Conservation (phyloP, 2,329 filamentous ascomycete species). For the Exserohilum turcica region DNA sequence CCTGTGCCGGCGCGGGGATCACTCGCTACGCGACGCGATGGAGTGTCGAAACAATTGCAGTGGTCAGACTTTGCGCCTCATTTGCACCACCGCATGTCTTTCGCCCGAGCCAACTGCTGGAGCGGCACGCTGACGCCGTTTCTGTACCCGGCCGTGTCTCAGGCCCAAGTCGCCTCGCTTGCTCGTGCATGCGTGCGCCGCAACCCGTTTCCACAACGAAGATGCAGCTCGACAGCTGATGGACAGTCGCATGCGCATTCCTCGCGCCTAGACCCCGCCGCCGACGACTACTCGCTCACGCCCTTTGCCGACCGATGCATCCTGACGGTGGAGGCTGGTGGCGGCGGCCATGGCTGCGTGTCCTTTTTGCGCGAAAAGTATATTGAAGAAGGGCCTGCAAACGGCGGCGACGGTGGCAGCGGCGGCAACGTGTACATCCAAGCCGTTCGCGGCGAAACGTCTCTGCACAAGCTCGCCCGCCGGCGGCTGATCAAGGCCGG, state of each 20-base stretch:
- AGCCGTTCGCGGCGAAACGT: slow-evolving; percentile 87
- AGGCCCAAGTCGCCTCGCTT: slow-evolving; percentile 28
- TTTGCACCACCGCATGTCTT: slow-evolving; percentile 30
- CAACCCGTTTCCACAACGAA: slow-evolving; percentile 22
- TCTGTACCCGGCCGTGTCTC: slow-evolving; percentile 51
- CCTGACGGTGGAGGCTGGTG: slow-evolving; percentile 76
- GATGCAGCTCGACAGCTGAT: slow-evolving; percentile 38
- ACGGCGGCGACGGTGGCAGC: slow-evolving; percentile 90
- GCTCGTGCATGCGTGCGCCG: slow-evolving; percentile 25
- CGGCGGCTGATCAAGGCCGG: slow-evolving; percentile 75
- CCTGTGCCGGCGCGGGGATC: slow-evolving; percentile 2
- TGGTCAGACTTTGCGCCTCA: slow-evolving; percentile 1
- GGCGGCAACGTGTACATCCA: slow-evolving; percentile 95
- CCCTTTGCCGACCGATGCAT: slow-evolving; percentile 87
- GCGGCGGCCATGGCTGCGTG: slow-evolving; percentile 89
- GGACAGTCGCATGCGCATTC: slow-evolving; percentile 18
- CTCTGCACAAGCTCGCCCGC: slow-evolving; percentile 86
- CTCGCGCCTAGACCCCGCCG: slow-evolving; percentile 70
- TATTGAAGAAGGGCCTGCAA: slow-evolving; percentile 84
- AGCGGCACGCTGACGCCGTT: slow-evolving; percentile 51
- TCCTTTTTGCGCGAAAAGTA: slow-evolving; percentile 93
- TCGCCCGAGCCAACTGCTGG: slow-evolving; percentile 34
- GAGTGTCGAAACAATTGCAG: slow-evolving; percentile 5
- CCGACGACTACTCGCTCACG: slow-evolving; percentile 81
- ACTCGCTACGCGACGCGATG: slow-evolving; percentile 14